Evolutionary conservation across 306 rosid genomes (phyloP), one percentile per base, ranked within the genome.

Genomic region (Benincasa hispida): DNA sequence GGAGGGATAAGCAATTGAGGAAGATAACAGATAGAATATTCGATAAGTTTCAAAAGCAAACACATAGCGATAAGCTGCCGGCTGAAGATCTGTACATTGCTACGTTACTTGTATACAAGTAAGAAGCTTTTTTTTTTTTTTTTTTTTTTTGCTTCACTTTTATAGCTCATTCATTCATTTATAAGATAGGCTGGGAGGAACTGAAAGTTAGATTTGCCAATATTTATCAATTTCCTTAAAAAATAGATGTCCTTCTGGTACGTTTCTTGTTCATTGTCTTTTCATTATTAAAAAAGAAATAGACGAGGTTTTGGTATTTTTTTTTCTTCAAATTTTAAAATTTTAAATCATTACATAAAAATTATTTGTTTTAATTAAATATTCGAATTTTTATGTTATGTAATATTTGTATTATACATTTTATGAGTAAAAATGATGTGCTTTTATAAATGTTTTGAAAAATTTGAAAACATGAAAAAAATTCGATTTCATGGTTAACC

Each of bases 41-140:
- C 75, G 83, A 87, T 37, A 76, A 42, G 2, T 10, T 90, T 21
- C 81, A 84, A 30, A 79, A 62, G 34, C 78, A 22, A 28, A 3
- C 5, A 2, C 35, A 10, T 41, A 3, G 47, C 1, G 87, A 84
- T 30, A 82, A 35, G 12, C 74, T 94, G 88, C 51, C 60, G 25
- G 88, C 88, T 76, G 92, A 89, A 81, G 95, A 90, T 79, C 81
- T 94, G n/a, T 90, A 92, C 80, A 90, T 89, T 24, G 88, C 95
- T 28, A 93, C 92, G 14, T 84, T 94, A 76, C 93, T 92, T 77
- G 91, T 90, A 47, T 94, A 84, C 93, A 94, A 94, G 99, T 94
- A 60, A 85, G 95, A 56, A 67, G 39, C 50, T 59, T 61, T 53
- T 34, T 21, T 69, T 37, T 74, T 17, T 59, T 66, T 12, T 17